A percentile compares a stretch with the other conserved stretches of the same genome.
Evolutionary conservation across 208 protist species (phyloP).

Genomic region (Trichomonas vaginalis): DNA sequence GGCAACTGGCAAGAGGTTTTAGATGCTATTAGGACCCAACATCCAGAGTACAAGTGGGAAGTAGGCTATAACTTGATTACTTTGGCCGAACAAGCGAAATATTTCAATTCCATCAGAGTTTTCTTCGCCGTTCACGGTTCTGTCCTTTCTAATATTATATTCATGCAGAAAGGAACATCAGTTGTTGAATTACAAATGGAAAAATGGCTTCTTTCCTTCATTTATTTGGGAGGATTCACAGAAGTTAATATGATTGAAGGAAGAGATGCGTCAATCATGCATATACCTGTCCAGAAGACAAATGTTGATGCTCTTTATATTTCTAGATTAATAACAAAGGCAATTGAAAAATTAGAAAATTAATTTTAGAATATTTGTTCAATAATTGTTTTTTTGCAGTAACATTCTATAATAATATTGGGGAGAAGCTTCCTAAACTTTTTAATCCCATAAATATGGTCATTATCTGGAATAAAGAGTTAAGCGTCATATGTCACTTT

Average conservation of each 20-base stretch:
- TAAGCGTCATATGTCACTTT: too few relatives aligned
- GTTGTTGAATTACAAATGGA: conserved; percentile 6
- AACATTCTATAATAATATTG: too few relatives aligned
- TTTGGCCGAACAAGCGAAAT: neutral
- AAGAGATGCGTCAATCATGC: neutral
- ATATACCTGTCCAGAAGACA: neutral
- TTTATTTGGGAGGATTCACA: neutral
- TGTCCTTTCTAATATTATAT: neutral
- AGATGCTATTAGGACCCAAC: neutral
- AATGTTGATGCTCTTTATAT: neutral
- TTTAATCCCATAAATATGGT: too few relatives aligned
- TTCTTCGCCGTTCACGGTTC: neutral
- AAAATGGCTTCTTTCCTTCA: neutral
- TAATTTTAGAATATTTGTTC: too few relatives aligned
- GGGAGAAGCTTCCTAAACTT: too few relatives aligned
- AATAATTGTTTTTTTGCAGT: too few relatives aligned
- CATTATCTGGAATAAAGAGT: too few relatives aligned
- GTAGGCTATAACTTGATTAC: neutral
- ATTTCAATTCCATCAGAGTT: neutral
- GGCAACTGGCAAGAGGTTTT: neutral
- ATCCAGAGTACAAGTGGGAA: neutral
- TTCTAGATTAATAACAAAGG: neutral
- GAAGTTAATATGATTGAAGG: neutral
- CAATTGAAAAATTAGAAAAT: neutral
- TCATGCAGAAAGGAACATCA: neutral